Percentiles rank a stretch among this genome's conserved stretches.
Evolutionary conservation across 2,329 filamentous ascomycete genomes (phyloP).

Genomic region (Phialophora verrucosa): DNA sequence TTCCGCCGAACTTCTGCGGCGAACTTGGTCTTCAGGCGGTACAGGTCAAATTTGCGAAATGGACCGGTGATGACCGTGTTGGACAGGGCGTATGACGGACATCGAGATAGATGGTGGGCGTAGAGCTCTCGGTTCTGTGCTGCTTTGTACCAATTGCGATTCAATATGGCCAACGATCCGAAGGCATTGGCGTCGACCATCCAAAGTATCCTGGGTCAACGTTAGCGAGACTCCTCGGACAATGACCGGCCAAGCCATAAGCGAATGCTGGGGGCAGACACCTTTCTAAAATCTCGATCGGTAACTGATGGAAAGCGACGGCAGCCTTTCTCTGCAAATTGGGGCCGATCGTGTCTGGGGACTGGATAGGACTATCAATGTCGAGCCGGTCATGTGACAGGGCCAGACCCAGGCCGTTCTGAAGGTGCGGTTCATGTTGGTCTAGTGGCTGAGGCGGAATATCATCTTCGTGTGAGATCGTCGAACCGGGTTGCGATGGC

Average conservation of each 20-base stretch:
- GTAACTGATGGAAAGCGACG: slow-evolving; percentile 34
- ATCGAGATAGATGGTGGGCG: slow-evolving; percentile 53
- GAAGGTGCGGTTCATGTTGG: slow-evolving; percentile 24
- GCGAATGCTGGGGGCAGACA: slow-evolving; percentile 16
- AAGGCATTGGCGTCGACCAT: slow-evolving; percentile 54
- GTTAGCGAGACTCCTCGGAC: slow-evolving; percentile 20
- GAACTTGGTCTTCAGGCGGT: slow-evolving; percentile 68
- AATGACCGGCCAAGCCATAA: slow-evolving; percentile 2
- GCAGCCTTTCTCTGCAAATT: slow-evolving; percentile 14
- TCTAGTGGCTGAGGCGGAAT: slow-evolving; percentile 36
- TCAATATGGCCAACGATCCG: slow-evolving; percentile 54
- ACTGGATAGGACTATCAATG: slow-evolving; percentile 10
- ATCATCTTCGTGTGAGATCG: slow-evolving; percentile 28
- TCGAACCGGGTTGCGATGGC: slow-evolving; percentile 27
- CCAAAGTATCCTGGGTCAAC: slow-evolving; percentile 52
- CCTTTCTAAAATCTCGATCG: slow-evolving; percentile 36
- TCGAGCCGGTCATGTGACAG: slow-evolving; percentile 20
- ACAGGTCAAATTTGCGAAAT: slow-evolving; percentile 57
- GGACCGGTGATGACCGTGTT: slow-evolving; percentile 44
- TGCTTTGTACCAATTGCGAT: slow-evolving; percentile 51
- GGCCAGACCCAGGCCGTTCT: slow-evolving; percentile 12
- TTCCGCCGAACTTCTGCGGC: slow-evolving; percentile 74
- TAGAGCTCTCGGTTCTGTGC: slow-evolving; percentile 54
- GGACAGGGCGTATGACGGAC: slow-evolving; percentile 50
- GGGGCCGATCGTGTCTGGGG: slow-evolving; percentile 15